Evolutionary conservation across 2,329 filamentous ascomycete species (phyloP).

Genomic region (Alternaria sp.): DNA sequence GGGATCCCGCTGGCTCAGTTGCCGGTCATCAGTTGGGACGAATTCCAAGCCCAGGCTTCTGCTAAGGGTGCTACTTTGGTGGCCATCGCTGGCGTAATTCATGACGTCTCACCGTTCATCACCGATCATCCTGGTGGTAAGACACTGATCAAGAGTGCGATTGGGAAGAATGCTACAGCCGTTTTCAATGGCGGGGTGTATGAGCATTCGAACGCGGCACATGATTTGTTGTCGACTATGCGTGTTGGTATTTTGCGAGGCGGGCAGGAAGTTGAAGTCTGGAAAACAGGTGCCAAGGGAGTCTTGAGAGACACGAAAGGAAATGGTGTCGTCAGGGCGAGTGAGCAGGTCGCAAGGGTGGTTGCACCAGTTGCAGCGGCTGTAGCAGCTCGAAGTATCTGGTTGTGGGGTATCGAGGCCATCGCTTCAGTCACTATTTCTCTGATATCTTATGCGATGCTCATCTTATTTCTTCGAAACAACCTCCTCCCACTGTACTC

Average conservation of each 20-base stretch:
- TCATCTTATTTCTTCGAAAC: slow-evolving; percentile 35
- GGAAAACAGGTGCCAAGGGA: slow-evolving; percentile 41
- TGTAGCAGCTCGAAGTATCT: slow-evolving; percentile 70
- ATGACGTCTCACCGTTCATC: slow-evolving; percentile 50
- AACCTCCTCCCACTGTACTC: slow-evolving; percentile 94
- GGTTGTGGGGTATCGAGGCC: neutral
- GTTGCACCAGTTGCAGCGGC: slow-evolving; percentile 77
- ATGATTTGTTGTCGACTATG: slow-evolving; percentile 53
- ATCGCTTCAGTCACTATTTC: neutral
- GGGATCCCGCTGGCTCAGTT: slow-evolving; percentile 49
- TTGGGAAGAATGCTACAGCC: slow-evolving; percentile 54
- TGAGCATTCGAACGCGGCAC: slow-evolving; percentile 52
- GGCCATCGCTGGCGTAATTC: slow-evolving; percentile 50
- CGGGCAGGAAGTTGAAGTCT: slow-evolving; percentile 53
- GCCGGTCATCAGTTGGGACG: slow-evolving; percentile 53
- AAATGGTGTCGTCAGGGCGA: slow-evolving; percentile 75
- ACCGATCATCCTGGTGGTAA: slow-evolving; percentile 52
- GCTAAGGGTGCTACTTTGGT: slow-evolving; percentile 47
- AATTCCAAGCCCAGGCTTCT: slow-evolving; percentile 42
- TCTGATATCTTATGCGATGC: neutral
- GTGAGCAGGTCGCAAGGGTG: slow-evolving; percentile 81
- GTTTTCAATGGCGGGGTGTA: slow-evolving; percentile 54
- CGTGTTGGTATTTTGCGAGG: slow-evolving; percentile 51
- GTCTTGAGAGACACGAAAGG: slow-evolving; percentile 74
- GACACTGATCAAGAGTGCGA: slow-evolving; percentile 45